Evolutionary conservation across 2,329 filamentous ascomycete genomes (phyloP), one percentile per base, ranked within the genome.

Genomic region (Teratosphaeria pseudoeucalypti): DNA sequence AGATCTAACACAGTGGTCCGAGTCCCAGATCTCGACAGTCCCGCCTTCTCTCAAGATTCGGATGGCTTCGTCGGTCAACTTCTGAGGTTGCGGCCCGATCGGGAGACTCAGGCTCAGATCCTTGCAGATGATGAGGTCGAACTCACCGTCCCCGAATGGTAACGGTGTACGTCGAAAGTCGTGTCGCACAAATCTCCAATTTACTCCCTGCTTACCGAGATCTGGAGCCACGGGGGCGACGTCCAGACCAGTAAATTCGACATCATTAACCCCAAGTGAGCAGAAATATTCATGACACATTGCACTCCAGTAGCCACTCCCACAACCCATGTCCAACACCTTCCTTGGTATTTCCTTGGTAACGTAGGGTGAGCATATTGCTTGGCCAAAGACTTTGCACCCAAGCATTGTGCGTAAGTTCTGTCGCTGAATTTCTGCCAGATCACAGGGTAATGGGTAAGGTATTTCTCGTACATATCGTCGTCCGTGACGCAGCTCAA

Each of bases 361-460:
- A 58, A 90, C 81, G 34, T 79, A 78, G 1, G 87, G 86, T 9
- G 87, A 88, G 74, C 88, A 92, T 59, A 94, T 82, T 0, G 90
- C 88, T 11, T 85, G 85, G 53, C 90, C 90, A 67, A 94, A 91
- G 37, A 95, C 82, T 69, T 90, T 85, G 65, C 90, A 87, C 57
- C 91, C 80, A 63, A 96, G 81, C 65, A 95, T 80, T 0, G 92
- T 95, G 61, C 90, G 85, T 59, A 96, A 78, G 55, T 86, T 91
- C 74, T 96, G 92, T 60, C 92, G 84, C 74, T 96, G 90, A 55
- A 95, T 82, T 75, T 96, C 92, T 49, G 86, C 79, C 49, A 96
- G 82, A 75, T 96, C 92, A 76, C 88, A 87, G 47, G 92, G 92
- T 2, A 96, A 79, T n/a, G 90, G 90, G 68, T 97, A 96, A 7